A percentile compares a stretch with the other conserved stretches of the same genome.
These are phyloP conservation scores for Rhizopogon parksii DNA, from an alignment of 1,284 basidiomycete species.

Conservation along the genomic window DNA sequence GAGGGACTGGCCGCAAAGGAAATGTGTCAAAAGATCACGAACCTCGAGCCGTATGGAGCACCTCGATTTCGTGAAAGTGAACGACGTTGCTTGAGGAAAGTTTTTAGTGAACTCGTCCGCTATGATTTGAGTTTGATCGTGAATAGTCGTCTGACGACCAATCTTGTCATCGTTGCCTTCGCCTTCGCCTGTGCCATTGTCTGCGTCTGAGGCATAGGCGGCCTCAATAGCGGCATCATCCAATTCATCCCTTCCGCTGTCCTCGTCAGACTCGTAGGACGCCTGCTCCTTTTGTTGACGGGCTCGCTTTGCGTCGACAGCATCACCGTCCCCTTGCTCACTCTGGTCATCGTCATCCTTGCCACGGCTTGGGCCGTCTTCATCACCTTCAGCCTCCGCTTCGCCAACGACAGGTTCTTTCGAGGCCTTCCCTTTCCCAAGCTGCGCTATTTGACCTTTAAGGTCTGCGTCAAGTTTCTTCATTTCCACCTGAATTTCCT, in stretches of 20 bases:
- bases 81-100: constrained; percentile 57
- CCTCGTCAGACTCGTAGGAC: constrained; percentile 66
- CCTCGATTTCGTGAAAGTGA: constrained; percentile 69
- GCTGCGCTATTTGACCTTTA: constrained; percentile 71
- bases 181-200: constrained; percentile 30
- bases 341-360: constrained; percentile 44
- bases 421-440: constrained; percentile 72
- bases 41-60: constrained; percentile 83
- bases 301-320: constrained; percentile 65
- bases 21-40: constrained; percentile 22
- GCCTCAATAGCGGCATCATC: constrained; percentile 68
- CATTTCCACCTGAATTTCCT: constrained; percentile 83
- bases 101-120: constrained; percentile 46
- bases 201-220: constrained; percentile 47
- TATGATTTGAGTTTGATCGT: constrained; percentile 39
- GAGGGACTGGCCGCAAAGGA: constrained; percentile 2
- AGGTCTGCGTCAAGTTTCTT: constrained; percentile 81
- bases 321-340: constrained; percentile 76
- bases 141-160: constrained; percentile 28
- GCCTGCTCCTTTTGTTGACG: constrained; percentile 62
- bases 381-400: constrained; percentile 40
- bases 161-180: constrained; percentile 32
- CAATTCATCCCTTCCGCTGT: constrained; percentile 45
- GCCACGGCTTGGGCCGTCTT: constrained; percentile 22
- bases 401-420: constrained; percentile 42